phyloP scores from a whole-genome alignment of 2,329 filamentous ascomycete genomes.

The Bipolaris cookei region DNA sequence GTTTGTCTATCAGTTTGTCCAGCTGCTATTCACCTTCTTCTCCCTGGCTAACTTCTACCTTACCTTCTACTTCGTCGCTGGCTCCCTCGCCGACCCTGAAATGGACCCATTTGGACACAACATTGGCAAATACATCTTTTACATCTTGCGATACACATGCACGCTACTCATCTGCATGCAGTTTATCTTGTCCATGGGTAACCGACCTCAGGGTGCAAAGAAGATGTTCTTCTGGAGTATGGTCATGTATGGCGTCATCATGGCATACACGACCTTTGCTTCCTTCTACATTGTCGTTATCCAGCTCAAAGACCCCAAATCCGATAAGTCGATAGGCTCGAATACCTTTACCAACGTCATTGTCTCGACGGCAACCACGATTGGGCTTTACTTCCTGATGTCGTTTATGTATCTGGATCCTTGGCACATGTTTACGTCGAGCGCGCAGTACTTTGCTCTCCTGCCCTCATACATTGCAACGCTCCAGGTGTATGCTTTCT shows the following conservation, averaged over 20 bases:
- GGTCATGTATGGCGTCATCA: constrained; percentile 90
- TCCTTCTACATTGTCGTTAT: constrained; percentile 85
- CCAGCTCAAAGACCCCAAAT: constrained; percentile 67
- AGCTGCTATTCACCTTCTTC: constrained; percentile 95
- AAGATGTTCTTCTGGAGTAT: constrained; percentile 88
- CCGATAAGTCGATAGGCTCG: constrained; percentile 70
- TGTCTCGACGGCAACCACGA: constrained; percentile 83
- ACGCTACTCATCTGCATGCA: constrained; percentile 90
- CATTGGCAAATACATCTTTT: constrained; percentile 84
- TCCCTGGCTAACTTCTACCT: constrained; percentile 99
- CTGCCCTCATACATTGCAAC: constrained; percentile 96
- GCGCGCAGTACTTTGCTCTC: constrained; percentile 89
- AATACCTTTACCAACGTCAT: constrained; percentile 96
- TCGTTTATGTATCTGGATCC: constrained; percentile 96
- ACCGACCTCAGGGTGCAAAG: constrained; percentile 92
- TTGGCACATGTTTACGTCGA: constrained; percentile 98
- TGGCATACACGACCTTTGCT: constrained; percentile 93
- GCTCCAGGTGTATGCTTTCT: constrained; percentile 97
- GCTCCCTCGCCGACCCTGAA: constrained; percentile 77
- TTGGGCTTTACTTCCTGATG: constrained; percentile 96
- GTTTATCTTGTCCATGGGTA: constrained; percentile 95
- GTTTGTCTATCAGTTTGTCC: constrained; percentile 92
- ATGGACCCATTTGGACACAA: constrained; percentile 92
- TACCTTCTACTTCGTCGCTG: constrained; percentile 97
- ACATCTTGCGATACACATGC: constrained; percentile 81